Conservation (phyloP, 78 protist genomes). For the Guillardia theta region DNA sequence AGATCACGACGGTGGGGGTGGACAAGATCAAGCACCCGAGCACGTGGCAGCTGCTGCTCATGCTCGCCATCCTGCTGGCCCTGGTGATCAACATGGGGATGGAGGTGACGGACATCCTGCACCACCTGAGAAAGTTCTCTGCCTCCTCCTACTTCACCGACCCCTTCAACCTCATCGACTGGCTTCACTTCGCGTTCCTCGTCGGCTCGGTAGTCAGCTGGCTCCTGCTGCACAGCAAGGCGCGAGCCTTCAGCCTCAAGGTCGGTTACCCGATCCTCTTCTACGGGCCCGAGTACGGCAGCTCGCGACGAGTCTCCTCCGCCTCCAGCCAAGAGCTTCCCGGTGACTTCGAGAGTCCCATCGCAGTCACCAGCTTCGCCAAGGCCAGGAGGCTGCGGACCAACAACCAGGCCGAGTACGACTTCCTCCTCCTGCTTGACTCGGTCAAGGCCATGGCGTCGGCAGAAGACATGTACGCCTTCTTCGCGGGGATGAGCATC, state of each 20-base stretch:
- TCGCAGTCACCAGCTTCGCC: too few species aligned
- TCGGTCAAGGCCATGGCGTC: background rate
- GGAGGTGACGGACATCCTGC: background rate
- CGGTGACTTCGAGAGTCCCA: too few species aligned
- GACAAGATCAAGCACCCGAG: background rate
- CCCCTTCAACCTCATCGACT: background rate
- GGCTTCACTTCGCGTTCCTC: conserved; percentile 2
- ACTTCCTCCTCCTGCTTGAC: background rate
- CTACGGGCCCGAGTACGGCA: too few species aligned
- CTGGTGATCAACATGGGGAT: background rate
- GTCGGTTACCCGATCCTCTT: too few species aligned
- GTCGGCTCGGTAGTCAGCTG: background rate
- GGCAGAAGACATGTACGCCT: background rate
- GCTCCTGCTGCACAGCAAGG: too few species aligned
- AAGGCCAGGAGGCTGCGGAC: too few species aligned
- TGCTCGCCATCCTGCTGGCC: background rate
- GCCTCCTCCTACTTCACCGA: background rate
- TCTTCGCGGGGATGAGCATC: background rate
- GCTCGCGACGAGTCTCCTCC: too few species aligned
- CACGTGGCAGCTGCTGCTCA: background rate
- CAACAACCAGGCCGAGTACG: background rate
- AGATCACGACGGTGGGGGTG: background rate
- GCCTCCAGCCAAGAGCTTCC: too few species aligned
- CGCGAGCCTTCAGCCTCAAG: too few species aligned
- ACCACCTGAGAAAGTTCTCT: background rate